Percentiles rank a stretch among this genome's conserved stretches.
These are phyloP conservation scores for Camellia japonica DNA, from an alignment of 148 eudicot genomes.

Conservation along the genomic window DNA sequence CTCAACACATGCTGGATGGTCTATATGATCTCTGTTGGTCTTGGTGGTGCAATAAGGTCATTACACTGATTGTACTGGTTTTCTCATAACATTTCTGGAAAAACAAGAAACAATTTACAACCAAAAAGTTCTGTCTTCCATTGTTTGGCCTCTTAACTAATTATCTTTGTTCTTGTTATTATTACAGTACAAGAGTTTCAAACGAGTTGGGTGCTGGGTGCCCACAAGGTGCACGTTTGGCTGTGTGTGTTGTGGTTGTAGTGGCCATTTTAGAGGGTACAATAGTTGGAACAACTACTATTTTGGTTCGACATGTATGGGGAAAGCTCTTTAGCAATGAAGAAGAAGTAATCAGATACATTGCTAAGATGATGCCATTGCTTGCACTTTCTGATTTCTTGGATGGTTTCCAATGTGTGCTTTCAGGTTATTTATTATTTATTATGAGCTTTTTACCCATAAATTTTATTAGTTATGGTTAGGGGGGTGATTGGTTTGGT, in stretches of 20 bases:
- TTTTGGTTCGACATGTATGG: slow-evolving; percentile 52
- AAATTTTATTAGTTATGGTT: not conserved
- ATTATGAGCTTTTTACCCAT: not conserved
- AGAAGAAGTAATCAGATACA: slow-evolving; percentile 50
- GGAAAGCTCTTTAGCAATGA: slow-evolving; percentile 66
- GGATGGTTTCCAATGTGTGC: slow-evolving; percentile 71
- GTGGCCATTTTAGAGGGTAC: slow-evolving; percentile 47
- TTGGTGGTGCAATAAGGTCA: slow-evolving; percentile 69
- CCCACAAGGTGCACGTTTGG: slow-evolving; percentile 53
- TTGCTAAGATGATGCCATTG: slow-evolving; percentile 55
- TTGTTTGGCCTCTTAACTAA: too few relatives aligned
- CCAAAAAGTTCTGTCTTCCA: too few relatives aligned
- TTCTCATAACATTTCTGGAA: not conserved
- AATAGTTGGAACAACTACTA: slow-evolving; percentile 37
- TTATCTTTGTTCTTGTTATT: not conserved
- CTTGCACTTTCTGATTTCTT: slow-evolving; percentile 63
- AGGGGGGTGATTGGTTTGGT: too few relatives aligned
- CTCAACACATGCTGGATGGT: slow-evolving; percentile 82
- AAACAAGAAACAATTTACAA: too few relatives aligned
- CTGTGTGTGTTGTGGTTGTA: slow-evolving; percentile 43
- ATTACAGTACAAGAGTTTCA: slow-evolving; percentile 61
- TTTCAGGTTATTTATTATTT: slow-evolving; percentile 44
- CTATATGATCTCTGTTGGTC: slow-evolving; percentile 72
- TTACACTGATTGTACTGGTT: not conserved
- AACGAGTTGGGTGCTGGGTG: slow-evolving; percentile 68